These are phyloP conservation scores for Gossypium anomalum DNA, from an alignment of 345 rosid genomes.

Conservation along the genomic window DNA sequence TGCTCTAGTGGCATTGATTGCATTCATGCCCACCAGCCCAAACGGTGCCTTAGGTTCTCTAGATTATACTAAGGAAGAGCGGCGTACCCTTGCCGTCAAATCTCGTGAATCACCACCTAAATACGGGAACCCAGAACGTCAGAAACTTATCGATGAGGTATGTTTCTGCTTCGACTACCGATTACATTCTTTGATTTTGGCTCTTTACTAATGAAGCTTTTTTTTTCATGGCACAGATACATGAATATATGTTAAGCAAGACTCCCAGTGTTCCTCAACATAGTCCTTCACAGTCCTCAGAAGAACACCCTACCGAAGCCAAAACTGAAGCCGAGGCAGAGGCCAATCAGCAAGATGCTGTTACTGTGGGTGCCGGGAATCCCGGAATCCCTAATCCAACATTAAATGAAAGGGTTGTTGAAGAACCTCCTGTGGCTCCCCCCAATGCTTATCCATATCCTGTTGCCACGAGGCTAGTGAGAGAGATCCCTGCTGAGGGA, in stretches of 20 bases:
- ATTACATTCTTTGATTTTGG: neutral
- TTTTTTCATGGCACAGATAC: conserved; percentile 49
- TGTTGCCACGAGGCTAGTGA: conserved; percentile 22
- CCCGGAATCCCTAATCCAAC: conserved; percentile 23
- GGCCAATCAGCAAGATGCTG: conserved; percentile 16
- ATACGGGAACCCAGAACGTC: conserved; percentile 75
- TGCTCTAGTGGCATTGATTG: conserved; percentile 88
- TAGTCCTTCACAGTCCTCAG: conserved; percentile 21
- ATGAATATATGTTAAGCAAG: conserved; percentile 81
- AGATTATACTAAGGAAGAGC: conserved; percentile 87
- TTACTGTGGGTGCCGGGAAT: conserved; percentile 17
- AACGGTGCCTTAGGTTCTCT: conserved; percentile 92
- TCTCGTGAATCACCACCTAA: conserved; percentile 83
- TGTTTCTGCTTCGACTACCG: neutral
- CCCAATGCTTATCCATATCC: conserved; percentile 27
- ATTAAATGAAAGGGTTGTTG: conserved; percentile 38
- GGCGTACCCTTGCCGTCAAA: conserved; percentile 65
- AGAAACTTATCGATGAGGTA: conserved; percentile 87
- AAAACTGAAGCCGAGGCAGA: conserved; percentile 22
- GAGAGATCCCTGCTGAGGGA: conserved; percentile 31
- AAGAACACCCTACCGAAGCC: conserved; percentile 18
- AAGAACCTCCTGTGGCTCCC: conserved; percentile 41
- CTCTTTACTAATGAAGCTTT: conserved; percentile 3
- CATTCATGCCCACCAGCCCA: conserved; percentile 94
- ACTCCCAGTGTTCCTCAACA: conserved; percentile 57